These are phyloP conservation scores for Trichoderma pleuroti DNA, from an alignment of 2,329 filamentous ascomycete species.

Conservation along the genomic window DNA sequence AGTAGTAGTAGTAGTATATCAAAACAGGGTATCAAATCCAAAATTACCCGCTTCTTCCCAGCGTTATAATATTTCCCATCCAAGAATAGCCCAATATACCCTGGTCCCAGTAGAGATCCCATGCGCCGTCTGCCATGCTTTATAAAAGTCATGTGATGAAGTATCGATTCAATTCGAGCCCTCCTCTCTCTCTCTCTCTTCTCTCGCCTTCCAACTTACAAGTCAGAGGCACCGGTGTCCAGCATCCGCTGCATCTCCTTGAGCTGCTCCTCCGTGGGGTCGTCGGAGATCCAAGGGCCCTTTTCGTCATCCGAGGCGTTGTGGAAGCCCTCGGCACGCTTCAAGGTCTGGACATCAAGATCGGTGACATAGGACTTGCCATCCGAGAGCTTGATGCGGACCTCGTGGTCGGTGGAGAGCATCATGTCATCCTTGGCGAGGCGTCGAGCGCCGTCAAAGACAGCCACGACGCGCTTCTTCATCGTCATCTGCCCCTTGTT, in stretches of 20 bases:
- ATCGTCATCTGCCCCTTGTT: conserved; percentile 92
- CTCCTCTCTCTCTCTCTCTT: too few species aligned
- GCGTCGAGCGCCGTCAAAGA: conserved; percentile 83
- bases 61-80: conserved; percentile 13
- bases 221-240: conserved; percentile 26
- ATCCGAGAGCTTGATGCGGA: conserved; percentile 76
- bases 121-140: conserved; percentile 32
- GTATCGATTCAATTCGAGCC: not conserved
- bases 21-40: conserved; percentile 26
- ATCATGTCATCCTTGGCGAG: conserved; percentile 99
- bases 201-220: conserved; percentile 21
- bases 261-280: conserved; percentile 60
- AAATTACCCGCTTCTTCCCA: conserved; percentile 15
- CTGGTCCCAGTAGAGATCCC: conserved; percentile 26
- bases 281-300: conserved; percentile 76
- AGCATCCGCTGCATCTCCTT: conserved; percentile 56
- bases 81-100: conserved; percentile 19
- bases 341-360: conserved; percentile 84
- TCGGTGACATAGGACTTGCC: conserved; percentile 84
- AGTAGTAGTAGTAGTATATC: conserved; percentile 12
- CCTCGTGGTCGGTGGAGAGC: conserved; percentile 91
- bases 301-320: conserved; percentile 81
- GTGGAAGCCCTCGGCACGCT: conserved; percentile 80
- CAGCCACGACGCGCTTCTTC: conserved; percentile 93
- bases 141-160: conserved; percentile 11